Evolutionary conservation across 2,329 filamentous ascomycete species (phyloP).

Genomic region (Aaosphaeria arxii): DNA sequence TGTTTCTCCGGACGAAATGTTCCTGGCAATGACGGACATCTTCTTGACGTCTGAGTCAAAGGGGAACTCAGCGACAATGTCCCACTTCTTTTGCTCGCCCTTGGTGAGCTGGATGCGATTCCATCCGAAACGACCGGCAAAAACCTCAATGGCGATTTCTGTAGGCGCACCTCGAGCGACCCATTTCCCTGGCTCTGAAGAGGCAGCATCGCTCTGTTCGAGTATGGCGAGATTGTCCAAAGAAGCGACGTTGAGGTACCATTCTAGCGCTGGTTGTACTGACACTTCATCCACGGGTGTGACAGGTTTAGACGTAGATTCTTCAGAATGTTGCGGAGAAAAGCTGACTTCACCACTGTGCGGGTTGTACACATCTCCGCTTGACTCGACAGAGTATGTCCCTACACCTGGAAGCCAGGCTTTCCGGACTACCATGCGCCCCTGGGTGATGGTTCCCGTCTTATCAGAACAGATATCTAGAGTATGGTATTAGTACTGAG

Average conservation of each 20-base stretch:
- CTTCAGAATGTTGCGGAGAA: conserved; percentile 7
- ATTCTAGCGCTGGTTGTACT: conserved; percentile 25
- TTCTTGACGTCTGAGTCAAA: conserved; percentile 75
- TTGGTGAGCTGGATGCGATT: conserved; percentile 53
- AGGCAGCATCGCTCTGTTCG: conserved; percentile 15
- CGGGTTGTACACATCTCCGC: conserved; percentile 31
- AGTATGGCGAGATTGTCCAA: conserved; percentile 53
- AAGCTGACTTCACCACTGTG: conserved; percentile 28
- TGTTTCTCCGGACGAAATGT: conserved; percentile 39
- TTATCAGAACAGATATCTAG: conserved; percentile 52
- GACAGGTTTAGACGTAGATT: too few relatives aligned
- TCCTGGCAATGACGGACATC: conserved; percentile 68
- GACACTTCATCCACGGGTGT: neutral
- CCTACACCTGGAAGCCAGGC: conserved; percentile 37
- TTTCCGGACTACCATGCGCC: conserved; percentile 36
- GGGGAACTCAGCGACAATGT: conserved; percentile 61
- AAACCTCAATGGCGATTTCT: conserved; percentile 73
- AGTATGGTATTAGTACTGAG: conserved; percentile 56
- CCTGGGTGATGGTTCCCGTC: conserved; percentile 42
- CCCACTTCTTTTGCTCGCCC: conserved; percentile 26
- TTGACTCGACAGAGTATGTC: conserved; percentile 36
- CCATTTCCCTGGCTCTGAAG: conserved; percentile 40
- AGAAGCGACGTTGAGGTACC: conserved; percentile 30
- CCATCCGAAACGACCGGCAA: conserved; percentile 66
- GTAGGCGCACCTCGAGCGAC: conserved; percentile 46